Conservation (phyloP, 345 rosid genomes). For the Iberis pinnata region DNA sequence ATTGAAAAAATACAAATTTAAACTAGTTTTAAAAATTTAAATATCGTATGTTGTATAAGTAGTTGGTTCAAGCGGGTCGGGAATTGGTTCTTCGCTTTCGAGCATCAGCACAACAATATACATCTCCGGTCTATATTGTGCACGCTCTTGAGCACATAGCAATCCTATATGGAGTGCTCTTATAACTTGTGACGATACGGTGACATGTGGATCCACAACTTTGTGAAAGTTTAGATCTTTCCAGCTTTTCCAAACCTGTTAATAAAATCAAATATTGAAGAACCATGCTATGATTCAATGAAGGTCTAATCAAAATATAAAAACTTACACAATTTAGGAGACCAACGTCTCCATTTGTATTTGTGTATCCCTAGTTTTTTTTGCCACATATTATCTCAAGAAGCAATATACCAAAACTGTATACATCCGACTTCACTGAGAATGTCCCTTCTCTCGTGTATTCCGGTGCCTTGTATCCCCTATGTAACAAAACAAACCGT, state of each 20-base stretch:
- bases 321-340: neutral
- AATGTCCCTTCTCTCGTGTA: neutral
- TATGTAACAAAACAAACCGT: neutral
- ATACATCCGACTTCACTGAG: neutral
- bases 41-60: no score
- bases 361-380: neutral
- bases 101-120: neutral
- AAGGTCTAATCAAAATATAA: no score
- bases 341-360: no score
- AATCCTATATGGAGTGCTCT: neutral
- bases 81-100: neutral
- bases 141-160: constrained; percentile 4
- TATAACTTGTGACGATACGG: neutral
- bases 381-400: neutral
- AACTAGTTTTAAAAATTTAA: no score
- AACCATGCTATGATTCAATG: no score
- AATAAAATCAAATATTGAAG: no score
- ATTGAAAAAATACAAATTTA: no score
- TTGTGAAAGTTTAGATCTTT: neutral
- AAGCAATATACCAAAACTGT: neutral
- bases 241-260: neutral
- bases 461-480: constrained; percentile 2
- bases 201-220: neutral
- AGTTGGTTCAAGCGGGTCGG: no score
- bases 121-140: neutral